Base-by-base conservation (phyloP, 768 basidiomycete genomes). In the Psilocybe cyanescens region DNA sequence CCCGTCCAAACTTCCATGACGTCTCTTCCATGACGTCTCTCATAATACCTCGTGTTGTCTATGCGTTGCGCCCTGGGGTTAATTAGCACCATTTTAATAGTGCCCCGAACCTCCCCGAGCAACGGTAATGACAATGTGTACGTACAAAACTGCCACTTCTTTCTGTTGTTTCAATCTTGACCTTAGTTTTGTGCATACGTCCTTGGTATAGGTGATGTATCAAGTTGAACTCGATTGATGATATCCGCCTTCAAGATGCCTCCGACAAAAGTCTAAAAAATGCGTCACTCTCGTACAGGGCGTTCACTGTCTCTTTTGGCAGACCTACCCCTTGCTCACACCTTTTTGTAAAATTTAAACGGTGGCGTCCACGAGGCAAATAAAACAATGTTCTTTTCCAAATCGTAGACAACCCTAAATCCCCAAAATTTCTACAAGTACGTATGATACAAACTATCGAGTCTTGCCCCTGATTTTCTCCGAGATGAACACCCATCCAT, bases 311-410 rank as follows among this genome's bases (percentile, higher is more conserved):
- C 8, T 17, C 28, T 24, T 24, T 24, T 24, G 8, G 17, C 24
- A 50, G 49, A 50, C 29, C 4, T 50, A 12, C 7, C 9, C 24
- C 28, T 50, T 35, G 33, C 33, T 35, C 33, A 35, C 6, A 11
- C 35, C 51, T 44, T n/a, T 5, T 44, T 44, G 41, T 44, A 7
- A n/a, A 11, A 50, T 29, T 29, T 35, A 16, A 30, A 12, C 30
- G 12, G 51, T 53, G 51, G 51, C 51, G 51, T 17, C 51, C 51
- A 53, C 51, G 51, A 53, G 51, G 51, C 17, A 4, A 11, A 24
- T 19, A 4, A 14, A 8, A 49, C 19, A 24, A 24, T 24, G n/a
- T 12, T 49, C 24, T 49, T 47, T 47, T 49, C 19, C 47, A 49
- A 49, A 24, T 30, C 19, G 8, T 30, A 49, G 28, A 49, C 17